Evolutionary conservation across 148 eudicot genomes (phyloP).

Genomic region (Rhododendron ferrugineum): DNA sequence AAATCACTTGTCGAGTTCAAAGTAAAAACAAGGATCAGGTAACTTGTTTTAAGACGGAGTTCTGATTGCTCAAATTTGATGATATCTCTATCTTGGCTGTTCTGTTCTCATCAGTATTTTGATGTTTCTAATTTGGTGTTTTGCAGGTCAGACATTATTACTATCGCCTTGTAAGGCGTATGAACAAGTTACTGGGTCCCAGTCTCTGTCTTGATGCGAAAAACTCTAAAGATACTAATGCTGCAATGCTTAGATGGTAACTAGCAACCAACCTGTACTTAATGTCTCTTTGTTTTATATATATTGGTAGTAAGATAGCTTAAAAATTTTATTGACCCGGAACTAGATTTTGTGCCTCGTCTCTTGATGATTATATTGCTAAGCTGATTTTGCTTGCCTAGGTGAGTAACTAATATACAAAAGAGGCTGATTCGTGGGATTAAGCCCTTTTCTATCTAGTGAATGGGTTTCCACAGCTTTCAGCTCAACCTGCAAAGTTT

Average conservation of each 20-base stretch:
- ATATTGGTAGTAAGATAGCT: not conserved
- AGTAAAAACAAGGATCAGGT: conserved; percentile 99
- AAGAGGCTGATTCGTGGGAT: not conserved
- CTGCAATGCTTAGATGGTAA: conserved; percentile 99
- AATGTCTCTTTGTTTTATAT: not conserved
- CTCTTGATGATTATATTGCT: not conserved
- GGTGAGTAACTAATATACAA: not conserved
- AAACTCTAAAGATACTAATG: conserved; percentile 94
- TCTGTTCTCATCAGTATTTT: not conserved
- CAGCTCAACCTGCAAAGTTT: not conserved
- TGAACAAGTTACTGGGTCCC: conserved; percentile 97
- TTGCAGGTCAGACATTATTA: conserved; percentile 96
- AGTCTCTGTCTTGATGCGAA: conserved; percentile 84
- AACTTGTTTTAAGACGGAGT: conserved; percentile 1
- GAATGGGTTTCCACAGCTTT: not conserved
- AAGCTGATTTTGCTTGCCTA: not conserved
- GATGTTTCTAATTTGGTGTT: conserved; percentile 9
- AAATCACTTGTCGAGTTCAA: conserved; percentile 82
- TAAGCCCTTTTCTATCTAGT: not conserved
- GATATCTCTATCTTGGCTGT: not conserved
- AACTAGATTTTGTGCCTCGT: not conserved
- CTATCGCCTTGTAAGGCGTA: conserved; percentile 93
- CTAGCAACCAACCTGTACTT: not conserved
- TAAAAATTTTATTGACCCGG: no score
- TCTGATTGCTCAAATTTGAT: not conserved